Evolutionary conservation across 1,284 basidiomycete genomes (phyloP).

Genomic region (Polyporus tsugae): DNA sequence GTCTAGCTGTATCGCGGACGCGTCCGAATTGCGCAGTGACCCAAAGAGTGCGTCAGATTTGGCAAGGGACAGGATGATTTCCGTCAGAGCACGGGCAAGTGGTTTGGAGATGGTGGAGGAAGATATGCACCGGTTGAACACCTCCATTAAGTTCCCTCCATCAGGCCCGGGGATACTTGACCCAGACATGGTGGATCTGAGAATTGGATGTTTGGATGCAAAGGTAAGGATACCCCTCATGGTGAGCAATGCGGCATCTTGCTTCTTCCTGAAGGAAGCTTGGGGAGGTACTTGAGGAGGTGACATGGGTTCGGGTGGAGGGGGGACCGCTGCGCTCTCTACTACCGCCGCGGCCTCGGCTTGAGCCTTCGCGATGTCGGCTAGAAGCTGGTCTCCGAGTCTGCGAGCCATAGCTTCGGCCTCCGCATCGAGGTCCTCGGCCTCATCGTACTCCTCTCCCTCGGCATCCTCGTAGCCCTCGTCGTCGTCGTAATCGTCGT

Average conservation of each 20-base stretch:
- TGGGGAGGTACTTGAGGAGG: slow-evolving; percentile 14
- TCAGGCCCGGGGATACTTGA: slow-evolving; percentile 55
- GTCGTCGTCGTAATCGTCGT: slow-evolving; percentile 34
- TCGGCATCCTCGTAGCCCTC: slow-evolving; percentile 52
- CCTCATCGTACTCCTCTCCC: slow-evolving; percentile 57
- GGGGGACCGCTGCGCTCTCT: slow-evolving; percentile 40
- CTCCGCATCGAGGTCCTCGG: slow-evolving; percentile 72
- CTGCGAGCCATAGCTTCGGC: slow-evolving; percentile 75
- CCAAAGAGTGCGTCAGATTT: slow-evolving; percentile 71
- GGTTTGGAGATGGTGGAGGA: slow-evolving; percentile 59
- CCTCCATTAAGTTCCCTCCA: slow-evolving; percentile 60
- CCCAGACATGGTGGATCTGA: slow-evolving; percentile 58
- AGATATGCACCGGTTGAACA: slow-evolving; percentile 57
- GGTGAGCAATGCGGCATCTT: slow-evolving; percentile 64
- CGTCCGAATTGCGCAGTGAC: slow-evolving; percentile 65
- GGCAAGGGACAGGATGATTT: slow-evolving; percentile 66
- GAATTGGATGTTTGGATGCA: slow-evolving; percentile 61
- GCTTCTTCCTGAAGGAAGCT: slow-evolving; percentile 47
- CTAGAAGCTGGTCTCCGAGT: slow-evolving; percentile 75
- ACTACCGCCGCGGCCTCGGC: slow-evolving; percentile 48
- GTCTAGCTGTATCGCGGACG: slow-evolving; percentile 63
- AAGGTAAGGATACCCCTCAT: slow-evolving; percentile 68
- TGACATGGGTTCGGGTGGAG: slow-evolving; percentile 15
- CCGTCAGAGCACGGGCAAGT: slow-evolving; percentile 62
- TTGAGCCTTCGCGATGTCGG: slow-evolving; percentile 71